A percentile compares a stretch with the other conserved stretches of the same genome.
phyloP scores from a whole-genome alignment of 352 stramenopile species.

The Phytophthora pinifolia region DNA sequence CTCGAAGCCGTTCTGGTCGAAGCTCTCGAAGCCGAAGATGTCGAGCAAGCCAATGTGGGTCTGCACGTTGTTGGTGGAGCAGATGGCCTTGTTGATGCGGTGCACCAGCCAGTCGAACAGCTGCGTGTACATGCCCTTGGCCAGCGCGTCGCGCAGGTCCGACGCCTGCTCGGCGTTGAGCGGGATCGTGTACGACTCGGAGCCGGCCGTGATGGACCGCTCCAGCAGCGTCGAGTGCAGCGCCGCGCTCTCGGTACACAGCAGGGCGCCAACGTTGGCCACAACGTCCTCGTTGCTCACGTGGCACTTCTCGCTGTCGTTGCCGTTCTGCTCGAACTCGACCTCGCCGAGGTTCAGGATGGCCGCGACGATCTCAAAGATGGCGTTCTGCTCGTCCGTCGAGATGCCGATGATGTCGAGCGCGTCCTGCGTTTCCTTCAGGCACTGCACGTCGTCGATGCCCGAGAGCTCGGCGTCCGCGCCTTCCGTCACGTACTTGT shows the following conservation, averaged over 20 bases:
- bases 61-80: conserved; percentile 70
- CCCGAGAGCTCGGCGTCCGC: conserved; percentile 55
- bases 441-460: conserved; percentile 68
- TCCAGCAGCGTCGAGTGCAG: conserved; percentile 90
- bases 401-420: conserved; percentile 91
- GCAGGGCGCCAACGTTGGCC: conserved; percentile 54
- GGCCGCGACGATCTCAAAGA: conserved; percentile 95
- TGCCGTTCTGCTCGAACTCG: conserved; percentile 75
- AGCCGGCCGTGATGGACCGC: conserved; percentile 90
- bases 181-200: conserved; percentile 92
- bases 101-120: conserved; percentile 97
- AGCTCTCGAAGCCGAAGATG: conserved; percentile 97
- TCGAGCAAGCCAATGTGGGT: conserved; percentile 92
- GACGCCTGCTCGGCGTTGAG: conserved; percentile 86
- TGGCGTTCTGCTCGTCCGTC: conserved; percentile 86
- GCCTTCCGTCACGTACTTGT: conserved; percentile 78
- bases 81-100: conserved; percentile 79
- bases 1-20: conserved; percentile 88
- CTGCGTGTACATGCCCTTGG: conserved; percentile 96
- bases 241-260: conserved; percentile 58
- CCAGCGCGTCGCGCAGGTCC: conserved; percentile 93
- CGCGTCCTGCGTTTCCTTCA: conserved; percentile 86
- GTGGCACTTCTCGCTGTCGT: conserved; percentile 51
- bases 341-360: conserved; percentile 97
- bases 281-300: conserved; percentile 63